Evolutionary conservation across 805 yeast species (phyloP).

Genomic region (Kurtzmaniella cleridarum): DNA sequence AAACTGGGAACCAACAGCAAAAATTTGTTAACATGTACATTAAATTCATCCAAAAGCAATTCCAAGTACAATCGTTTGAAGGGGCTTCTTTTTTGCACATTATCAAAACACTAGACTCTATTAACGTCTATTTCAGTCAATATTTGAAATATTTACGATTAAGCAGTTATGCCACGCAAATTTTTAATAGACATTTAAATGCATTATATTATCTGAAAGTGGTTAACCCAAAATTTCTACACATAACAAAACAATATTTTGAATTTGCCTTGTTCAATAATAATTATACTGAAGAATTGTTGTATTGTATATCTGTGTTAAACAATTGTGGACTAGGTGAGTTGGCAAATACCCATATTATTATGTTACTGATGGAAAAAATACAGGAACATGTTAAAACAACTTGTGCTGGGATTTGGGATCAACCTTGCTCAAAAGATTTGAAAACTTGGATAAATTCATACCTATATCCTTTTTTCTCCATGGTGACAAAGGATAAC

Average conservation of each 20-base stretch:
- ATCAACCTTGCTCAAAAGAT: conserved; percentile 24
- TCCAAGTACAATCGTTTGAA: conserved; percentile 4
- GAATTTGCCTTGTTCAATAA: neutral
- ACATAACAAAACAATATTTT: conserved; percentile 1
- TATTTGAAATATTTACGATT: conserved; percentile 20
- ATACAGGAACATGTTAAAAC: conserved; percentile 26
- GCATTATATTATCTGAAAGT: conserved; percentile 19
- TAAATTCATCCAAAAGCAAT: conserved; percentile 20
- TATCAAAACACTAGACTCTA: conserved; percentile 12
- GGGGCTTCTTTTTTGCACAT: conserved; percentile 7
- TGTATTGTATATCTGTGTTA: conserved; percentile 2
- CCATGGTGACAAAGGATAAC: conserved; percentile 9
- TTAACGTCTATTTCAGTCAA: conserved; percentile 19
- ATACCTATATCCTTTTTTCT: conserved; percentile 34
- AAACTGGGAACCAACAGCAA: conserved; percentile 25
- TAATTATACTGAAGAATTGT: neutral
- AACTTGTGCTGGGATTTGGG: conserved; percentile 34
- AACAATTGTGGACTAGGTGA: conserved; percentile 10
- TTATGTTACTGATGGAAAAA: conserved; percentile 31
- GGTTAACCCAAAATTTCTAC: conserved; percentile 1
- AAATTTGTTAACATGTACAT: conserved; percentile 28
- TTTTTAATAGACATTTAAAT: conserved; percentile 25
- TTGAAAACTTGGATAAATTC: conserved; percentile 34
- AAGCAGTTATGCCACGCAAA: conserved; percentile 11
- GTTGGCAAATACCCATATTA: conserved; percentile 23